These are phyloP conservation scores for Trichophyton schoenleinii DNA, from an alignment of 2,329 filamentous ascomycete genomes.

Conservation along the genomic window DNA sequence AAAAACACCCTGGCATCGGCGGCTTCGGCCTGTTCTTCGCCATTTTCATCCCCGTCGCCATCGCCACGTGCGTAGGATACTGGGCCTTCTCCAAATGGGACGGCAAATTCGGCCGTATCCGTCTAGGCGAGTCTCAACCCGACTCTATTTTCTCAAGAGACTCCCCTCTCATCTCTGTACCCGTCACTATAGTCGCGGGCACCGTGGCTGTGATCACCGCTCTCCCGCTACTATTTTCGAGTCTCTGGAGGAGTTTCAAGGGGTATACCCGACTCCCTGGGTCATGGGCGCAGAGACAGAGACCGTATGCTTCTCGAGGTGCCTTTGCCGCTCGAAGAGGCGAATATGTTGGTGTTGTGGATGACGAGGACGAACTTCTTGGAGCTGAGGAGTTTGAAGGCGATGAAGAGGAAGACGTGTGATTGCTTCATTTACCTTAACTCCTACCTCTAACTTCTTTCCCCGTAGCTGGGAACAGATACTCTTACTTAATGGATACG, in stretches of 20 bases:
- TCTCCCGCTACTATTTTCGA: conserved; percentile 58
- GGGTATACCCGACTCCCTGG: conserved; percentile 34
- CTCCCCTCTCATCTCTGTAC: conserved; percentile 66
- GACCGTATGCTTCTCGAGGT: conserved; percentile 74
- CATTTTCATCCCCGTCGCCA: conserved; percentile 59
- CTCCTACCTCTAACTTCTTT: neutral
- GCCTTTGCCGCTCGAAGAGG: conserved; percentile 76
- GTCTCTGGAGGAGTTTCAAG: conserved; percentile 56
- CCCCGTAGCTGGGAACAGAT: neutral
- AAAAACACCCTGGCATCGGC: conserved; percentile 53
- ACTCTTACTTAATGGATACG: neutral
- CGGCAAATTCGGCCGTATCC: conserved; percentile 82
- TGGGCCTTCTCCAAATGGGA: conserved; percentile 77
- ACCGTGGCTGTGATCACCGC: conserved; percentile 62
- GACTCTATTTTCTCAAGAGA: conserved; percentile 51
- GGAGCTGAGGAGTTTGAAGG: conserved; percentile 79
- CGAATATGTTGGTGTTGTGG: conserved; percentile 81
- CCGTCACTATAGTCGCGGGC: conserved; percentile 67
- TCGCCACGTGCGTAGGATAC: conserved; percentile 64
- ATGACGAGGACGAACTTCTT: conserved; percentile 86
- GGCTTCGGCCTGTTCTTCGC: conserved; percentile 74
- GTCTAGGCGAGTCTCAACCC: conserved; percentile 56
- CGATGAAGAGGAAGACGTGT: conserved; percentile 59
- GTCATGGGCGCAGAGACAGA: conserved; percentile 43
- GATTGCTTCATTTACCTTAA: neutral